These are phyloP conservation scores for Ambrosia hybrid DNA, from an alignment of 140 eudicot species.

Conservation along the genomic window DNA sequence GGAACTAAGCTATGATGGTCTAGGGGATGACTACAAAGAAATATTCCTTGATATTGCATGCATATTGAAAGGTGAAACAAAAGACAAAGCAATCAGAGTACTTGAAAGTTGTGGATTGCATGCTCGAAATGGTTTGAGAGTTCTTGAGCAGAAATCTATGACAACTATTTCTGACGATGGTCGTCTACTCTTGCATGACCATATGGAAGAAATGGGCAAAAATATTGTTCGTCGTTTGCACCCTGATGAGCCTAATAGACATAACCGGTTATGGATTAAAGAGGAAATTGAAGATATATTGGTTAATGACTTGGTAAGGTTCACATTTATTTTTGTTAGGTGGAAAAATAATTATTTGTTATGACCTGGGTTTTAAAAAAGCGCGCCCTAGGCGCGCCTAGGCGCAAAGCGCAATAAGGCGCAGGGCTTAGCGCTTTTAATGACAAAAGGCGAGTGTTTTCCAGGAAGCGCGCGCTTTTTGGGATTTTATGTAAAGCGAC, in stretches of 20 bases:
- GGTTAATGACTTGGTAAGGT: constrained; percentile 1
- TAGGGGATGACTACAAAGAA: neutral
- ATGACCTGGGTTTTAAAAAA: too few relatives aligned
- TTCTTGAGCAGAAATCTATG: neutral
- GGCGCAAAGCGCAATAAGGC: too few relatives aligned
- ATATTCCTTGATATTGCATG: neutral
- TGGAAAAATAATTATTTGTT: neutral
- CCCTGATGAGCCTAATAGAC: neutral
- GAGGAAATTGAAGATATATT: constrained; percentile 15
- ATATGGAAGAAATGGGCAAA: constrained; percentile 32
- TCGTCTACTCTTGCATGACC: constrained; percentile 27
- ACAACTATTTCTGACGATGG: neutral
- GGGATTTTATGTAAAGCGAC: too few relatives aligned
- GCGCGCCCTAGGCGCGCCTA: too few relatives aligned
- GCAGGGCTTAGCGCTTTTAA: too few relatives aligned
- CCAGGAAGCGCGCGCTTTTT: too few relatives aligned
- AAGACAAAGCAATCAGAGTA: neutral
- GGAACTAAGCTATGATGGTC: neutral
- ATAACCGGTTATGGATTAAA: constrained; percentile 24
- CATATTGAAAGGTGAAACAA: neutral
- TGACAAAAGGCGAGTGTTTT: too few relatives aligned
- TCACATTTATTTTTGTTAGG: neutral
- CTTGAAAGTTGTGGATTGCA: constrained; percentile 1
- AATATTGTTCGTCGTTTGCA: constrained; percentile 20
- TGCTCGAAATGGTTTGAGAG: neutral